Evolutionary conservation across 495 filamentous ascomycete species (phyloP).

Genomic region (Rhypophila decipiens): DNA sequence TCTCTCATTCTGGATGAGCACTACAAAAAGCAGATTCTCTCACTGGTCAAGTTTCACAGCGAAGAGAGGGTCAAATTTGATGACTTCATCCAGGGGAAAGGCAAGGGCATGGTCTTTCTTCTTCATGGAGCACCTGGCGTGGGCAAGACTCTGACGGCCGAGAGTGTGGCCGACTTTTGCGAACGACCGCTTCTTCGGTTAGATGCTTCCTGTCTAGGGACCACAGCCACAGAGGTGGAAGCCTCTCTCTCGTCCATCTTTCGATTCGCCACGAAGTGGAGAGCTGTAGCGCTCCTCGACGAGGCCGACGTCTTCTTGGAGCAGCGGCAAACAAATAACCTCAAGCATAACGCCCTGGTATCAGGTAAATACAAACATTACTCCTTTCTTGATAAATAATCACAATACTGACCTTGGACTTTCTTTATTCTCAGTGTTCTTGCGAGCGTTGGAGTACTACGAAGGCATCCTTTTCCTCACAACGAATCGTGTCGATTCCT

Average conservation of each 20-base stretch:
- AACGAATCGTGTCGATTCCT: slow-evolving; percentile 46
- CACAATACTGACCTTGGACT: too few relatives aligned
- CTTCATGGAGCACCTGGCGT: slow-evolving; percentile 6
- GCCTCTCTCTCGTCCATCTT: slow-evolving; percentile 31
- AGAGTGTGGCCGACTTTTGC: not conserved
- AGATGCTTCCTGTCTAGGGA: not conserved
- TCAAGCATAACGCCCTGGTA: slow-evolving; percentile 11
- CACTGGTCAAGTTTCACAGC: too few relatives aligned
- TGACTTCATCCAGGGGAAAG: slow-evolving; percentile 7
- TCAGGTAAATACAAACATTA: too few relatives aligned
- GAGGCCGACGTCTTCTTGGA: slow-evolving; percentile 36
- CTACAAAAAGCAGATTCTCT: too few relatives aligned
- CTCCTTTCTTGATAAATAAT: too few relatives aligned
- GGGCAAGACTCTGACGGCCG: slow-evolving; percentile 9
- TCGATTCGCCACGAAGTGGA: slow-evolving; percentile 34
- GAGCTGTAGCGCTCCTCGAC: slow-evolving; percentile 45
- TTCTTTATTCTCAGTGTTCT: slow-evolving; percentile 37
- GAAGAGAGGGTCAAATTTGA: too few relatives aligned
- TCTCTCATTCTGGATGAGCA: too few relatives aligned
- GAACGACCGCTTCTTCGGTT: not conserved
- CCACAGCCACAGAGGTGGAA: slow-evolving; percentile 27
- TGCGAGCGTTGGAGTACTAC: slow-evolving; percentile 55
- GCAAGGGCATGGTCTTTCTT: slow-evolving; percentile 6
- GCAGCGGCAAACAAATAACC: slow-evolving; percentile 14
- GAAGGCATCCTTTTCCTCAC: too few relatives aligned